phyloP scores from a whole-genome alignment of 2,329 filamentous ascomycete genomes.

The Microsporum ferrugineum region DNA sequence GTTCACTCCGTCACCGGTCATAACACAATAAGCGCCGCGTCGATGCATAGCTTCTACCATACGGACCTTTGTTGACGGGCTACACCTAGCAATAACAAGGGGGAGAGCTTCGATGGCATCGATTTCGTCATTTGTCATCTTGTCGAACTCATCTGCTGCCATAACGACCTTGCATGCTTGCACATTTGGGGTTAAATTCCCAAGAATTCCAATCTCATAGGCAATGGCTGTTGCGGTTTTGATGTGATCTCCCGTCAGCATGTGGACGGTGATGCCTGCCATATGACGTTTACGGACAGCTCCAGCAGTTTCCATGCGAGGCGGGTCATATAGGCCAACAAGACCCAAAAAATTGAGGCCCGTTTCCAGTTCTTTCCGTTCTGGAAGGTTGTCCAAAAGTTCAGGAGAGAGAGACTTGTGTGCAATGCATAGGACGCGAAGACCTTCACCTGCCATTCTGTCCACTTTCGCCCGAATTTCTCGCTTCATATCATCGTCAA shows the following conservation, averaged over 20 bases:
- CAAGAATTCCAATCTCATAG: slow-evolving; percentile 60
- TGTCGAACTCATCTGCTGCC: slow-evolving; percentile 63
- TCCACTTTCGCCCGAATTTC: slow-evolving; percentile 52
- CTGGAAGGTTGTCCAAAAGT: slow-evolving; percentile 36
- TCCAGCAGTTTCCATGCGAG: slow-evolving; percentile 59
- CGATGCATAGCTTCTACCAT: slow-evolving; percentile 52
- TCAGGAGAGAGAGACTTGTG: slow-evolving; percentile 24
- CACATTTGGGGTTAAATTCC: slow-evolving; percentile 37
- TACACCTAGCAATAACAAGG: slow-evolving; percentile 41
- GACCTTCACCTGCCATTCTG: slow-evolving; percentile 47
- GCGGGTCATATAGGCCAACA: slow-evolving; percentile 70
- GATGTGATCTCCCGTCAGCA: slow-evolving; percentile 67
- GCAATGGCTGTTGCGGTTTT: slow-evolving; percentile 66
- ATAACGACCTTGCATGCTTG: slow-evolving; percentile 52
- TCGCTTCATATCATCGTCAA: slow-evolving; percentile 42
- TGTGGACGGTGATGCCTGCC: slow-evolving; percentile 63
- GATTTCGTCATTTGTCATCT: slow-evolving; percentile 57
- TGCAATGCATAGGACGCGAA: slow-evolving; percentile 44
- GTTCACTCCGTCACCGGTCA: slow-evolving; percentile 73
- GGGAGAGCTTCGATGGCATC: slow-evolving; percentile 42
- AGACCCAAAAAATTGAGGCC: slow-evolving; percentile 61
- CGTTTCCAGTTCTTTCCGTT: slow-evolving; percentile 50
- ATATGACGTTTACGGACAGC: slow-evolving; percentile 56
- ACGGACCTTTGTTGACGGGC: slow-evolving; percentile 54
- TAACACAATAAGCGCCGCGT: slow-evolving; percentile 58